These are phyloP conservation scores for Miscanthus lutarioriparius DNA, from an alignment of 176 grass and related monocot genomes.

Conservation along the genomic window DNA sequence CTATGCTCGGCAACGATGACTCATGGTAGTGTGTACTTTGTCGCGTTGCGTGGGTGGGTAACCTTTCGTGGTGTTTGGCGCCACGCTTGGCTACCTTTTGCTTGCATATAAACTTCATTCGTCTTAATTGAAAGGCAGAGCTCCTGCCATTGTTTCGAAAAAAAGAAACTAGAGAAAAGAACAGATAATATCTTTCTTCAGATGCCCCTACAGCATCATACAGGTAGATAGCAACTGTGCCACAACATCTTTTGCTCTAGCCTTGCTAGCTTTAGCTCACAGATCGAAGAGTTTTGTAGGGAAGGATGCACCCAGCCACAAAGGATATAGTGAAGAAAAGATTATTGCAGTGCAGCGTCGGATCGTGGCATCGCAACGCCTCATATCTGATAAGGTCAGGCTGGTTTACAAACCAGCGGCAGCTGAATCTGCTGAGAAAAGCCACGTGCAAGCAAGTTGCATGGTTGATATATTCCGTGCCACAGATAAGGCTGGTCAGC, in stretches of 20 bases:
- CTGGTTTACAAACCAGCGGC: constrained; percentile 19
- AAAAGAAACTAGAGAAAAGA: background rate
- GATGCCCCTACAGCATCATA: constrained; percentile 44
- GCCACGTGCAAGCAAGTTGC: constrained; percentile 33
- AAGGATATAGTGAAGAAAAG: constrained; percentile 32
- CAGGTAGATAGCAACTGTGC: constrained; percentile 36
- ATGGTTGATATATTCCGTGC: constrained; percentile 32
- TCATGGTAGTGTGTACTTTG: too few species aligned
- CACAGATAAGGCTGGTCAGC: constrained; percentile 36
- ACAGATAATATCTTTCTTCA: constrained; percentile 45
- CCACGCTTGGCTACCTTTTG: too few species aligned
- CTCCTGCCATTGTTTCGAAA: too few species aligned
- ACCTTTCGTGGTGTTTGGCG: too few species aligned
- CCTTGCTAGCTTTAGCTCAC: constrained; percentile 23
- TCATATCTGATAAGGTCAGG: constrained; percentile 47
- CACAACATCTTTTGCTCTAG: constrained; percentile 26
- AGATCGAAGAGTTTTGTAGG: constrained; percentile 16
- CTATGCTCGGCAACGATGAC: too few species aligned
- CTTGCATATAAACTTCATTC: too few species aligned
- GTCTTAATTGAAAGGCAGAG: too few species aligned
- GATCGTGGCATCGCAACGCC: constrained; percentile 30
- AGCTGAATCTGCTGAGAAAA: constrained; percentile 46
- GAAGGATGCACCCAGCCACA: background rate
- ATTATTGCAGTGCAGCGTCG: constrained; percentile 44
- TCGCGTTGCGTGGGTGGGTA: too few species aligned